These are phyloP conservation scores for Rubroboletus pulcherrimus DNA, from an alignment of 768 basidiomycete genomes.

Conservation along the genomic window DNA sequence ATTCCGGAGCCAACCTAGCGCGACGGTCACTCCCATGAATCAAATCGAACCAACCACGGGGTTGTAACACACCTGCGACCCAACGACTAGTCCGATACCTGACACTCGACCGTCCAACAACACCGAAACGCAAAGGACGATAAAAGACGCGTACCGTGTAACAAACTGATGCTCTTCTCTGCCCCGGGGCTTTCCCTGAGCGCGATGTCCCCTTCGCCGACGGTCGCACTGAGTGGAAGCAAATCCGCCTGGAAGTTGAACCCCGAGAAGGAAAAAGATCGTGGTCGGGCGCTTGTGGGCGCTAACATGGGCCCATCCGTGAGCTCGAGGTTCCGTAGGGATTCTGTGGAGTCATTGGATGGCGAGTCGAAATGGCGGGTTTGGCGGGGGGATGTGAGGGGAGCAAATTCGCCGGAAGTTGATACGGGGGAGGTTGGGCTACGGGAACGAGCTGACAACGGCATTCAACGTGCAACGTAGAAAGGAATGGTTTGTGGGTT, in stretches of 20 bases:
- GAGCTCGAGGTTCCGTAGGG: conserved; percentile 75
- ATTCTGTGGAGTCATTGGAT: conserved; percentile 59
- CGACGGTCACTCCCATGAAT: conserved; percentile 1
- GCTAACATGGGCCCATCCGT: conserved; percentile 53
- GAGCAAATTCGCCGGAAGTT: conserved; percentile 9
- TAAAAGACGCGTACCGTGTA: conserved; percentile 58
- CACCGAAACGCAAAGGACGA: not conserved
- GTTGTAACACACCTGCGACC: conserved; percentile 55
- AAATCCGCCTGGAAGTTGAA: conserved; percentile 79
- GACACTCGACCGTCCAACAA: conserved; percentile 7
- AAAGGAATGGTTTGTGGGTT: not conserved
- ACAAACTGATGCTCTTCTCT: conserved; percentile 72
- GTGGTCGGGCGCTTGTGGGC: conserved; percentile 29
- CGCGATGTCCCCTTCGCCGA: conserved; percentile 62
- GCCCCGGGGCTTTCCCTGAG: conserved; percentile 48
- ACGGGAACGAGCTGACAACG: conserved; percentile 18
- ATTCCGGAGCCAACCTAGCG: conserved; percentile 86
- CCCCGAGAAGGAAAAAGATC: conserved; percentile 68
- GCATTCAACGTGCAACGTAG: conserved; percentile 14
- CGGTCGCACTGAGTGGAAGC: conserved; percentile 71
- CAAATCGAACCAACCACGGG: not conserved
- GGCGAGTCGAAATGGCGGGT: conserved; percentile 1
- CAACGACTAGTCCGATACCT: conserved; percentile 87
- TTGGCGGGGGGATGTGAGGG: conserved; percentile 1
- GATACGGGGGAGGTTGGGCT: conserved; percentile 13